Percentiles rank a stretch among this genome's conserved stretches.
Evolutionary conservation across 306 rosid genomes (phyloP).

Genomic region (Fagus crenata): DNA sequence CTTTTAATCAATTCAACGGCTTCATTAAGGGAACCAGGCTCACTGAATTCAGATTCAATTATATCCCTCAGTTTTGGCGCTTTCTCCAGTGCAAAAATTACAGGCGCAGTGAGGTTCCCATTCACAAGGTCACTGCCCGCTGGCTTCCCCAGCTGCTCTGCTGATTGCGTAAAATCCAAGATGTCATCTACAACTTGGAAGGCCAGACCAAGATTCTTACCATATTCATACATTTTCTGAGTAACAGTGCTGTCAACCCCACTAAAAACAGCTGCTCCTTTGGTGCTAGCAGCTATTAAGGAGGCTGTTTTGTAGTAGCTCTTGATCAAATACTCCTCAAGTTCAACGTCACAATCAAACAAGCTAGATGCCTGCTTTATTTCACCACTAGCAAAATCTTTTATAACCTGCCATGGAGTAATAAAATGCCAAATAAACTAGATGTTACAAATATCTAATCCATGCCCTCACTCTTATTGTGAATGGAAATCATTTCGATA

Average conservation of each 20-base stretch:
- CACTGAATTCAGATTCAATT: slow-evolving; percentile 82
- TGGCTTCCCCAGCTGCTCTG: slow-evolving; percentile 95
- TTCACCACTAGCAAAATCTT: slow-evolving; percentile 99
- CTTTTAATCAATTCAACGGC: slow-evolving; percentile 74
- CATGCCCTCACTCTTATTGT: not conserved
- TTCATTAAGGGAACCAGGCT: slow-evolving; percentile 72
- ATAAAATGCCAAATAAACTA: slow-evolving; percentile 28
- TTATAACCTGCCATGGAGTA: slow-evolving; percentile 71
- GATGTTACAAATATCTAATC: slow-evolving; percentile 1
- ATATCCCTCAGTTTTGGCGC: slow-evolving; percentile 76
- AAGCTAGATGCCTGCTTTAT: slow-evolving; percentile 95
- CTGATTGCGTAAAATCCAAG: slow-evolving; percentile 88
- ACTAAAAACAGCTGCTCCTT: slow-evolving; percentile 93
- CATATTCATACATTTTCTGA: slow-evolving; percentile 83
- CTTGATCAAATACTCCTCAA: slow-evolving; percentile 83
- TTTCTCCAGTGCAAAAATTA: slow-evolving; percentile 75
- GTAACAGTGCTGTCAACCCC: slow-evolving; percentile 48
- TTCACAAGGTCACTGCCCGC: slow-evolving; percentile 84
- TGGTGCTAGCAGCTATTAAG: slow-evolving; percentile 86
- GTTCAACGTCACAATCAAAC: slow-evolving; percentile 84
- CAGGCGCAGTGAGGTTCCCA: slow-evolving; percentile 94
- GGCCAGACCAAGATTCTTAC: slow-evolving; percentile 87
- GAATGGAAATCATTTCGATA: slow-evolving; percentile 3
- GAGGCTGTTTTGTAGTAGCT: slow-evolving; percentile 97
- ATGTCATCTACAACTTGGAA: slow-evolving; percentile 97